These are phyloP conservation scores for Haematococcus lacustris DNA, from an alignment of 139 green algal genomes.

Conservation along the genomic window DNA sequence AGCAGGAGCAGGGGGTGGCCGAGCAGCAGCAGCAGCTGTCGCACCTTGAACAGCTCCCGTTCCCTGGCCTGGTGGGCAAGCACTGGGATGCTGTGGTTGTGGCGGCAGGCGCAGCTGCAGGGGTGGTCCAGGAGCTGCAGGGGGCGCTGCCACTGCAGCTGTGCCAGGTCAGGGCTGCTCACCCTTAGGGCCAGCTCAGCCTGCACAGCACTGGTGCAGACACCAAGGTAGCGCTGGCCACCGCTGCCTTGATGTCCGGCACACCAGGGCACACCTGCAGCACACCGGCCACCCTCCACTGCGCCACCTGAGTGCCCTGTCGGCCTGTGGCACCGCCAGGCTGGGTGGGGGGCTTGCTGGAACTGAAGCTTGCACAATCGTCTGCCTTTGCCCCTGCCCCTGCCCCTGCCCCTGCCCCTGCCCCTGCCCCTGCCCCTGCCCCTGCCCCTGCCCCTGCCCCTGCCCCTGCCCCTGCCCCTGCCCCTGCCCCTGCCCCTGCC, in stretches of 20 bases:
- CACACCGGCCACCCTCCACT: not conserved
- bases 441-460: too few relatives aligned
- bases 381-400: too few relatives aligned
- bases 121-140: not conserved
- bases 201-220: not conserved
- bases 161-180: slow-evolving; percentile 20
- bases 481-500: too few relatives aligned
- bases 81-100: not conserved
- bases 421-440: too few relatives aligned
- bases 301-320: too few relatives aligned
- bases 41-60: too few relatives aligned
- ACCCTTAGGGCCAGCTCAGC: not conserved
- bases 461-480: too few relatives aligned
- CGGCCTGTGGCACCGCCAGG: too few relatives aligned
- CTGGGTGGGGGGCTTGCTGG: too few relatives aligned
- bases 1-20: not conserved
- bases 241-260: not conserved
- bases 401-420: too few relatives aligned
- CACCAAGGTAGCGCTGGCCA: not conserved
- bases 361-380: too few relatives aligned
- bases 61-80: too few relatives aligned
- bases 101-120: not conserved
- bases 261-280: not conserved
- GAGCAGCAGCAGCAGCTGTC: not conserved
- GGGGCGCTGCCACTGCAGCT: slow-evolving; percentile 40